Evolutionary conservation across 495 filamentous ascomycete genomes (phyloP), one percentile per base, ranked within the genome.

Genomic region (Diplogelasinospora grovesii): DNA sequence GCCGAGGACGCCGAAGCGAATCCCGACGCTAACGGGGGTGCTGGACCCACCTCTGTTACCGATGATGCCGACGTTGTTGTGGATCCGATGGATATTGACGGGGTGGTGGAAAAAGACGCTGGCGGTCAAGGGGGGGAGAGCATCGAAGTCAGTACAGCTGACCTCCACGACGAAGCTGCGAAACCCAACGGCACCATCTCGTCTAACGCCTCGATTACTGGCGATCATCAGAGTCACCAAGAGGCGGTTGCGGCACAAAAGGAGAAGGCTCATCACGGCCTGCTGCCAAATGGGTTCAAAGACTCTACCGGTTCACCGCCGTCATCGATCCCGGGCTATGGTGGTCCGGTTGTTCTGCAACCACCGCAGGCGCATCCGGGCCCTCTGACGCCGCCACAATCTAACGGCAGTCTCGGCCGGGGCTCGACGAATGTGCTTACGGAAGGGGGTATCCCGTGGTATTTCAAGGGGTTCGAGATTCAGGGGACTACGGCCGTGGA

Each of bases 391-490:
- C 68, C 69, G 33, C 68, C 64, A 0, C 71, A 69, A 24, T 69
- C 63, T 1, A 74, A 73, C 45, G 70, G 68, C 30, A 70, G 68
- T 41, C 50, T 63, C 16, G 54, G 45, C 22, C 30, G 49, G 5
- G 18, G 46, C 30, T 51, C 44, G n/a, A 60, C 69, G 8, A 71
- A 78, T 13, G 65, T 73, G 4, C 63, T 92, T 22, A 70, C 74
- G 3, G 66, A 81, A 34, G 89, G 89, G 32, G 89, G 89, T 9
- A 71, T 90, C 5, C 81, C 84, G 8, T 95, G 89, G 88, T 96
- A 93, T 64, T 78, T 94, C 52, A 71, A 87, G 46, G 75, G 78
- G 8, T 90, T 92, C 52, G 78, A 90, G 25, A 85, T 83, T 0
- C 56, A 75, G 36, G 88, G 90, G 13, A 93, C 85, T 0, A 86